Evolutionary conservation across 78 protist genomes (phyloP), one percentile per base, ranked within the genome.

Genomic region (Dictyostelium capitatum): DNA sequence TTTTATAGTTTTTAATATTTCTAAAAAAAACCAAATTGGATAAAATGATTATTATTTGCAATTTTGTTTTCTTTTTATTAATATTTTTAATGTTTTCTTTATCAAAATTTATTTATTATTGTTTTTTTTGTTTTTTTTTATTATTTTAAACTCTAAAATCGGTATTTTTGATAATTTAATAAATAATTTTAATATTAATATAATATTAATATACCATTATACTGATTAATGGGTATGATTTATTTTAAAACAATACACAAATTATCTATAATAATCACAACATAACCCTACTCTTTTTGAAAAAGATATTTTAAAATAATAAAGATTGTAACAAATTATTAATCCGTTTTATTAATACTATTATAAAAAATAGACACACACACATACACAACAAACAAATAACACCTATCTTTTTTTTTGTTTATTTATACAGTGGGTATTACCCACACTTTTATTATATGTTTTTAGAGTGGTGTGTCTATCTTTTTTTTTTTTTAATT

Each of bases 31-130:
- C n/a, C n/a, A n/a, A n/a, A n/a, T n/a, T n/a, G n/a, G n/a, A n/a
- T n/a, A n/a, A n/a, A n/a, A n/a, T n/a, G n/a, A n/a, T n/a, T n/a
- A n/a, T n/a, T n/a, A n/a, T n/a, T n/a, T n/a, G n/a, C n/a, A n/a
- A n/a, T n/a, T n/a, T n/a, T n/a, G n/a, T 59, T 59, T 30, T 59
- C n/a, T 59, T 59, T 59, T 23, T 59, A 59, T n/a, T n/a, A 59
- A 59, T 59, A 59, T 20, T 59, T 59, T 59, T 59, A 20, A n/a
- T n/a, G n/a, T 59, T 59, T 15, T 59, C 9, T 23, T 59, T 23
- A 23, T 28, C 65, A 59, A 59, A 37, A 37, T 37, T 37, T 37
- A n/a, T n/a, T n/a, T 54, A 54, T n/a, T 20, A 56, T 20, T n/a
- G n/a, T n/a, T n/a, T n/a, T n/a, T n/a, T n/a, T n/a, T n/a, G n/a